Conservation (phyloP, 768 basidiomycete genomes). For the Russula foetens region DNA sequence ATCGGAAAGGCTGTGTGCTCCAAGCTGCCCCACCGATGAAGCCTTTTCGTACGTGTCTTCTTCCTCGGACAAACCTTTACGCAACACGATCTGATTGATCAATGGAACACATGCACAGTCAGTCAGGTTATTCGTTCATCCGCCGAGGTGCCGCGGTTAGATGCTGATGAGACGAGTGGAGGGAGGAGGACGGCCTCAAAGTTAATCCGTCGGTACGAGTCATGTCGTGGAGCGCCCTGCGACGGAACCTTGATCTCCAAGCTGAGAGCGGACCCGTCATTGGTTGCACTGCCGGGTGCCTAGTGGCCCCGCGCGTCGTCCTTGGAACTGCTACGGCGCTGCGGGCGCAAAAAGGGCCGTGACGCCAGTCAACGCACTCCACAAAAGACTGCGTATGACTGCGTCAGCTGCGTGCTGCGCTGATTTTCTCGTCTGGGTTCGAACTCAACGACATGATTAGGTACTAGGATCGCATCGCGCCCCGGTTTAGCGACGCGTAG, state of each 20-base stretch:
- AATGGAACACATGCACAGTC: not conserved
- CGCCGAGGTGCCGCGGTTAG: not conserved
- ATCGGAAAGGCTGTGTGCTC: too few relatives aligned
- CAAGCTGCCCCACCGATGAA: not conserved
- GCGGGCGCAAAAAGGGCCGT: not conserved
- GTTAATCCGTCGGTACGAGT: not conserved
- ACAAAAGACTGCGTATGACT: not conserved
- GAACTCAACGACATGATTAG: not conserved
- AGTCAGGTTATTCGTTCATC: not conserved
- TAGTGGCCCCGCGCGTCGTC: not conserved
- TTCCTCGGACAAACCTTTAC: not conserved
- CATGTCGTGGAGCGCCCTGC: not conserved
- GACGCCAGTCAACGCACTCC: not conserved
- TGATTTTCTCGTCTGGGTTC: not conserved
- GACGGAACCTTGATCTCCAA: not conserved
- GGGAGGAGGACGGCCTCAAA: not conserved
- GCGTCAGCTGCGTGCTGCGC: too few relatives aligned
- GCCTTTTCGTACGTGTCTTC: too few relatives aligned
- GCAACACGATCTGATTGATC: not conserved
- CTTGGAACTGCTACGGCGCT: not conserved
- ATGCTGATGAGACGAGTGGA: too few relatives aligned
- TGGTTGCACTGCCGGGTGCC: not conserved
- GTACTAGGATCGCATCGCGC: too few relatives aligned
- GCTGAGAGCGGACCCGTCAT: not conserved
- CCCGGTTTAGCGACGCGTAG: too few relatives aligned